Percentiles rank a stretch among this genome's conserved stretches.
These are phyloP conservation scores for Lepiota venenata DNA, from an alignment of 768 basidiomycete genomes.

Conservation along the genomic window DNA sequence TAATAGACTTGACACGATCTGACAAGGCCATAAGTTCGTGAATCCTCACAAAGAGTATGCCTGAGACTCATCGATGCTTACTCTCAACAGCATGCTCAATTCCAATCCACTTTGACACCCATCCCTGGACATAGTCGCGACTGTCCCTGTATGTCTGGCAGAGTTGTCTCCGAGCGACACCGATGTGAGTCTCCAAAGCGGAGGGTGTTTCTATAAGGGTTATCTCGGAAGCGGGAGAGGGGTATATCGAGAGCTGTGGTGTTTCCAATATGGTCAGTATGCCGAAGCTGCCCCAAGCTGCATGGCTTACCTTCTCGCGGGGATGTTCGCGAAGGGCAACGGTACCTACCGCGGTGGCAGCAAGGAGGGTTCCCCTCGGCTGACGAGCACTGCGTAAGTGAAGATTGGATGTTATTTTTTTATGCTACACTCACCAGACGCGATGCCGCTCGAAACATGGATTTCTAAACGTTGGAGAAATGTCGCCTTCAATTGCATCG, in stretches of 20 bases:
- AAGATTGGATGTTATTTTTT: not conserved
- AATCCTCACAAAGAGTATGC: not conserved
- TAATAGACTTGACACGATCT: conserved; percentile 83
- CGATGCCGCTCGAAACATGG: conserved; percentile 31
- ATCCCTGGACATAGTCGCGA: conserved; percentile 65
- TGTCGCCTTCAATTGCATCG: conserved; percentile 11
- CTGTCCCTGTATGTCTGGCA: conserved; percentile 54
- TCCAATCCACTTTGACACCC: conserved; percentile 80
- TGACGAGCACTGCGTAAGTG: conserved; percentile 12
- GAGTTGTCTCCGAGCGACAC: conserved; percentile 57
- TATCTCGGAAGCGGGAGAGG: conserved; percentile 54
- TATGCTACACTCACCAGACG: conserved; percentile 22
- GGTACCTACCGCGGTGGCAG: conserved; percentile 29
- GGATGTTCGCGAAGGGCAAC: conserved; percentile 26
- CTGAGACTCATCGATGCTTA: conserved; percentile 32
- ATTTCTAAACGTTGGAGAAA: conserved; percentile 2
- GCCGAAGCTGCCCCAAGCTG: not conserved
- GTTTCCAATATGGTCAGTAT: not conserved
- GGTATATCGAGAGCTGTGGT: conserved; percentile 83
- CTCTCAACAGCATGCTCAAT: conserved; percentile 85
- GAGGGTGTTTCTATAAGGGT: conserved; percentile 76
- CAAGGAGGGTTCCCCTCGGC: conserved; percentile 32
- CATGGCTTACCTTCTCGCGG: conserved; percentile 27
- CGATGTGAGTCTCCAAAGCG: conserved; percentile 74
- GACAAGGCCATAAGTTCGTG: conserved; percentile 5